Evolutionary conservation across 1,284 basidiomycete genomes (phyloP).

Genomic region (Leccinum variabile): DNA sequence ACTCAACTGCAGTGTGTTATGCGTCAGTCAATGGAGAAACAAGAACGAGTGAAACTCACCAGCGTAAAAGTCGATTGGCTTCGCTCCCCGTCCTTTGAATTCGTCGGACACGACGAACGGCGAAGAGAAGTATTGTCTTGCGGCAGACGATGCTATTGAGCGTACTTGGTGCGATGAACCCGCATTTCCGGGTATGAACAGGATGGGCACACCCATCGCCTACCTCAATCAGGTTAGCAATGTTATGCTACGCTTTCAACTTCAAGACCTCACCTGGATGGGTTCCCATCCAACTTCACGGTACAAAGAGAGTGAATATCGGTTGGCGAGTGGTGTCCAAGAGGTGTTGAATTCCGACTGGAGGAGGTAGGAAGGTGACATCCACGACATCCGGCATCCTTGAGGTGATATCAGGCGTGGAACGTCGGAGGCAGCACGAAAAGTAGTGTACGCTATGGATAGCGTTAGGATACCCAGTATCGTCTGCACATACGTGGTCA

Average conservation of each 20-base stretch:
- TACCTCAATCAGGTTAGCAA: conserved; percentile 15
- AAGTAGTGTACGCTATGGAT: conserved; percentile 36
- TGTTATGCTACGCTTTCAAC: background rate
- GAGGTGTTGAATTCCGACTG: conserved; percentile 60
- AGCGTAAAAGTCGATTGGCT: conserved; percentile 81
- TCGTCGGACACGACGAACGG: conserved; percentile 52
- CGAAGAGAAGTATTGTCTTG: conserved; percentile 72
- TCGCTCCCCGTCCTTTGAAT: conserved; percentile 47
- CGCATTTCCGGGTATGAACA: conserved; percentile 98
- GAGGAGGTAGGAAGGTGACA: conserved; percentile 89
- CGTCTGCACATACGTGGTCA: conserved; percentile 15
- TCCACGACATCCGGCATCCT: conserved; percentile 97
- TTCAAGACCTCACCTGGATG: conserved; percentile 48
- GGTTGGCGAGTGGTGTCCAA: conserved; percentile 66
- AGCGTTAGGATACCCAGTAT: conserved; percentile 31
- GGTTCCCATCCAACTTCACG: conserved; percentile 86
- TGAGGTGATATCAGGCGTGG: conserved; percentile 61
- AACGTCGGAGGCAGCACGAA: conserved; percentile 42
- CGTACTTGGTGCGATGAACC: conserved; percentile 94
- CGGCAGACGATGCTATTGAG: conserved; percentile 90
- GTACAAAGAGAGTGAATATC: conserved; percentile 90
- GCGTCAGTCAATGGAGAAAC: background rate
- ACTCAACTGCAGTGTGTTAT: conserved; percentile 67
- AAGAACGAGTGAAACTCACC: conserved; percentile 45
- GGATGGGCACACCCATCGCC: conserved; percentile 65